Percentiles rank a stretch among this genome's conserved stretches.
phyloP scores from a whole-genome alignment of 2,329 filamentous ascomycete species.

The Fusarium solani-melongenae region DNA sequence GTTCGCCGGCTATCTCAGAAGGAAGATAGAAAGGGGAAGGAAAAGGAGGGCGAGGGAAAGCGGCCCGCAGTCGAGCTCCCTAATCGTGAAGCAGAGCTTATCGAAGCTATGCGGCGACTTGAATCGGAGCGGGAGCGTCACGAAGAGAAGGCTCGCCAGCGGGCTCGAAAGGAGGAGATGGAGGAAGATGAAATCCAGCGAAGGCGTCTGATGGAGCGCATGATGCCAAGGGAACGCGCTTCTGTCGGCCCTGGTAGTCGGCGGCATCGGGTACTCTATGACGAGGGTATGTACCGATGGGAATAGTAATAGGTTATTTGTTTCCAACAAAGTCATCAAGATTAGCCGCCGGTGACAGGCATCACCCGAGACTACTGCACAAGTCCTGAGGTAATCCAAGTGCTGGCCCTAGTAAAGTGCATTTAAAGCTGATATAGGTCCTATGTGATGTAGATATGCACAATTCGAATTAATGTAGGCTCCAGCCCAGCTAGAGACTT shows the following conservation, averaged over 20 bases:
- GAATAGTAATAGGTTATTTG: conserved; percentile 45
- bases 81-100: conserved; percentile 47
- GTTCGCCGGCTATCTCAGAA: neutral
- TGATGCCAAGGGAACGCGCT: conserved; percentile 51
- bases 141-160: conserved; percentile 44
- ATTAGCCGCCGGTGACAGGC: neutral
- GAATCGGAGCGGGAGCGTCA: conserved; percentile 46
- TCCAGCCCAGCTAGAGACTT: neutral
- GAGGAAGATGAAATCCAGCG: conserved; percentile 53
- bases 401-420: neutral
- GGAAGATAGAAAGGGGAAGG: neutral
- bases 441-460: neutral
- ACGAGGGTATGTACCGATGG: conserved; percentile 53
- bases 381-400: neutral
- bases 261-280: conserved; percentile 51
- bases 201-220: conserved; percentile 54
- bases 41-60: neutral
- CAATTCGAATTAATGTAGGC: neutral
- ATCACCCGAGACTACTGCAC: neutral
- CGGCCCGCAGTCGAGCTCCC: conserved; percentile 36
- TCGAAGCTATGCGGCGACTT: conserved; percentile 47
- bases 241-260: conserved; percentile 51
- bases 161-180: conserved; percentile 41
- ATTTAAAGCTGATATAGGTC: neutral
- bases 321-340: neutral